Conservation (phyloP, 768 basidiomycete genomes). For the Hypholoma sublateritium region DNA sequence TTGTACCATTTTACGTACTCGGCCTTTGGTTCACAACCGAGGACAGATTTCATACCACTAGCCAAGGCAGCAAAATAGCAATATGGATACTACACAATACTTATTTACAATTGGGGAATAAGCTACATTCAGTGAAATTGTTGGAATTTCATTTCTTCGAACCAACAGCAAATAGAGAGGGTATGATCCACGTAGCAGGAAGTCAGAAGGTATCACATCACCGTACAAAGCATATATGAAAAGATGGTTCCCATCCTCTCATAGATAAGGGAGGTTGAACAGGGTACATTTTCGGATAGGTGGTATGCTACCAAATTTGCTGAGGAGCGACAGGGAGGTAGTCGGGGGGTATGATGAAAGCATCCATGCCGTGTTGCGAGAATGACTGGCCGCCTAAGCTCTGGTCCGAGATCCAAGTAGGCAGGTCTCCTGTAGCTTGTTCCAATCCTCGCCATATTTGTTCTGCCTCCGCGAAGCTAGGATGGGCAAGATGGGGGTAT, state of each 20-base stretch:
- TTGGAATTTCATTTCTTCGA: neutral
- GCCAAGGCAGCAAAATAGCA: no score
- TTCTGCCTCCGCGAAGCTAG: constrained; percentile 49
- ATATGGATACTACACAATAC: no score
- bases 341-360: constrained; percentile 76
- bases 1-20: no score
- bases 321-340: constrained; percentile 52
- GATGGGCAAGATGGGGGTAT: constrained; percentile 24
- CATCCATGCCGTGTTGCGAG: constrained; percentile 82
- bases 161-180: neutral
- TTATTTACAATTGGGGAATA: neutral
- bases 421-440: constrained; percentile 67
- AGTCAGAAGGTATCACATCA: neutral
- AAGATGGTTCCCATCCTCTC: neutral
- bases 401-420: constrained; percentile 86
- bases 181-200: neutral
- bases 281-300: neutral
- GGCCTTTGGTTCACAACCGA: no score
- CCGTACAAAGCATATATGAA: neutral
- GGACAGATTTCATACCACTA: no score
- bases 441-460: constrained; percentile 79
- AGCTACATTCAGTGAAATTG: neutral
- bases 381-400: constrained; percentile 75
- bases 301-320: constrained; percentile 65
- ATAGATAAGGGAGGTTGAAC: neutral